Percentiles rank a stretch among this genome's conserved stretches.
phyloP scores from a whole-genome alignment of 495 filamentous ascomycete species.

The Antarctomyces pellizariae region DNA sequence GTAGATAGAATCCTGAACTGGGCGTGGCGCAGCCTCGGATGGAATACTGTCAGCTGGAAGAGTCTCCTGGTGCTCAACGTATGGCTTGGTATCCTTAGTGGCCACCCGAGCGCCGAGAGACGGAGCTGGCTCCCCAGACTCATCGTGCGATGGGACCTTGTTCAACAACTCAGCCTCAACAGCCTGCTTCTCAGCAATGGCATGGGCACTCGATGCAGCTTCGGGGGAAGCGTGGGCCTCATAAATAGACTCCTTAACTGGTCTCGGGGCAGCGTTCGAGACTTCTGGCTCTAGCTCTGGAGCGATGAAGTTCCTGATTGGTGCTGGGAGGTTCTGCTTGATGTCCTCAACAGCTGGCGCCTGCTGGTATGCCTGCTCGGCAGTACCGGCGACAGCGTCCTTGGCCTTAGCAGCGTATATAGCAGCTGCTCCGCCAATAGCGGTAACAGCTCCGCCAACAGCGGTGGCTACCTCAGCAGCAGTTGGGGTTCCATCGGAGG shows the following conservation, averaged over 20 bases:
- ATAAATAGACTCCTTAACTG: conserved; percentile 8
- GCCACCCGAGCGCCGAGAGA: too few relatives aligned
- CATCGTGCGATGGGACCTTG: conserved; percentile 33
- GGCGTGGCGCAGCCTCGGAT: conserved; percentile 1
- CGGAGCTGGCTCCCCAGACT: too few relatives aligned
- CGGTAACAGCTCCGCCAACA: conserved; percentile 15
- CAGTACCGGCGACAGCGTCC: conserved; percentile 8
- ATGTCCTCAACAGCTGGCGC: conserved; percentile 9
- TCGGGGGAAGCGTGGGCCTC: conserved; percentile 6
- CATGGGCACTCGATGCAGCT: conserved; percentile 2
- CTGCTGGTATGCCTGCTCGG: conserved; percentile 14
- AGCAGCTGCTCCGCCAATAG: conserved; percentile 18
- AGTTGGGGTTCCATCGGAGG: conserved; percentile 28
- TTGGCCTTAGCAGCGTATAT: conserved; percentile 6
- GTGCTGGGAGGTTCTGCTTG: conserved; percentile 5
- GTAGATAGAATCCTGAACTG: conserved; percentile 8
- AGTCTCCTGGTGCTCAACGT: neutral
- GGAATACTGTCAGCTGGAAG: neutral
- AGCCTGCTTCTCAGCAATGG: conserved; percentile 12
- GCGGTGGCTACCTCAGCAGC: conserved; percentile 18
- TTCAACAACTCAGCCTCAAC: conserved; percentile 36
- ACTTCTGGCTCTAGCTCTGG: too few relatives aligned
- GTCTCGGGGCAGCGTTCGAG: conserved; percentile 9
- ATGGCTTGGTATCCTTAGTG: too few relatives aligned
- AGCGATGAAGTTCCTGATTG: conserved; percentile 2